Conservation (phyloP, 257 asterid species). For the Osmanthus fragrans region DNA sequence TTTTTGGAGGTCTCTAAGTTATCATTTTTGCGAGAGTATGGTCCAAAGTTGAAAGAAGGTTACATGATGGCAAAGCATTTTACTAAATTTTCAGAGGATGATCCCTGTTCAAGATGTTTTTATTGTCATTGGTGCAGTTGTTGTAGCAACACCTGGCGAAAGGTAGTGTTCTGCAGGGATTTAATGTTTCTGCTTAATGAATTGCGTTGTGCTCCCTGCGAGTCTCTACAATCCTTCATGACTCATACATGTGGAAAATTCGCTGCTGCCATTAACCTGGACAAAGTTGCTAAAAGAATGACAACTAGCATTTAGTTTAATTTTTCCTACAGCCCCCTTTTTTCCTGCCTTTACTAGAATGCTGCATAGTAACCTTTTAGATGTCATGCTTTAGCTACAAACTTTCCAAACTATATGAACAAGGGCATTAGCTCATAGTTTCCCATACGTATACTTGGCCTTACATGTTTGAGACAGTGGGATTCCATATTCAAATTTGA, state of each 20-base stretch:
- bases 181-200: constrained; percentile 12
- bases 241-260: constrained; percentile 1
- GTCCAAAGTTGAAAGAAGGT: constrained; percentile 93
- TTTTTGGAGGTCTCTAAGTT: constrained; percentile 94
- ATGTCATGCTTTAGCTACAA: background rate
- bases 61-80: constrained; percentile 80
- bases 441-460: background rate
- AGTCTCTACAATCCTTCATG: constrained; percentile 8
- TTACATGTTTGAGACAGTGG: background rate
- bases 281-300: background rate
- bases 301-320: background rate
- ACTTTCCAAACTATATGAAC: background rate
- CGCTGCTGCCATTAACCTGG: background rate
- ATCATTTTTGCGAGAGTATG: constrained; percentile 84
- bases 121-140: constrained; percentile 58
- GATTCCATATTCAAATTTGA: background rate
- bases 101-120: constrained; percentile 54
- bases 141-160: constrained; percentile 76
- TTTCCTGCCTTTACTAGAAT: constrained; percentile 7
- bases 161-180: constrained; percentile 44
- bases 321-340: background rate
- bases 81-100: constrained; percentile 47
- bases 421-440: background rate
- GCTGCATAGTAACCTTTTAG: constrained; percentile 3
- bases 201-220: constrained; percentile 11